These are phyloP conservation scores for Diutina siamensis DNA, from an alignment of 1,139 yeast genomes.

Conservation along the genomic window DNA sequence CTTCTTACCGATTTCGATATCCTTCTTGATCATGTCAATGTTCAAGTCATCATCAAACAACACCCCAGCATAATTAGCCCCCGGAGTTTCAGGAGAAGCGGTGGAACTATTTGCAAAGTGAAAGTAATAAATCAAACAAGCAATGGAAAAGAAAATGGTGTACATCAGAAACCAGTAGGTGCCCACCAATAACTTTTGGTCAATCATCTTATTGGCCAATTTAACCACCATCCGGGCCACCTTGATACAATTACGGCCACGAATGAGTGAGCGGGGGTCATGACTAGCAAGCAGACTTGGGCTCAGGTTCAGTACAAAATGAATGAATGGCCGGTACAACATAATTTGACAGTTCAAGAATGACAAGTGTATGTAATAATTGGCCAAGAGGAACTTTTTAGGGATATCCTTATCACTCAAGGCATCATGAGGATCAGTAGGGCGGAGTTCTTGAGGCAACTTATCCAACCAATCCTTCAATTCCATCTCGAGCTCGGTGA, in stretches of 20 bases:
- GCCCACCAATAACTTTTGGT: slow-evolving; percentile 63
- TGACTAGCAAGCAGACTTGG: slow-evolving; percentile 12
- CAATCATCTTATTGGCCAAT: slow-evolving; percentile 73
- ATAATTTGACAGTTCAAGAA: slow-evolving; percentile 78
- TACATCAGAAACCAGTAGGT: slow-evolving; percentile 91
- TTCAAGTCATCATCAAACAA: slow-evolving; percentile 50
- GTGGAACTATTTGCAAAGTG: slow-evolving; percentile 45
- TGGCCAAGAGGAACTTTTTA: slow-evolving; percentile 60
- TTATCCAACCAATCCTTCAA: slow-evolving; percentile 65
- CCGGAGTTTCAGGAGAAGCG: slow-evolving; percentile 14
- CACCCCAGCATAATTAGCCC: slow-evolving; percentile 35
- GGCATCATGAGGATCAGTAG: slow-evolving; percentile 44
- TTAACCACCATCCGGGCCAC: slow-evolving; percentile 80
- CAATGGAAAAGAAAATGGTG: slow-evolving; percentile 85
- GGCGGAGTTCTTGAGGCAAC: slow-evolving; percentile 63
- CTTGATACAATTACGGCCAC: slow-evolving; percentile 77
- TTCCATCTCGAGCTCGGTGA: slow-evolving; percentile 62
- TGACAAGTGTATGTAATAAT: slow-evolving; percentile 63
- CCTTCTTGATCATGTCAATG: slow-evolving; percentile 56
- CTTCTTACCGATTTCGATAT: slow-evolving; percentile 72
- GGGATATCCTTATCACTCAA: slow-evolving; percentile 30
- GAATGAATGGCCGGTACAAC: slow-evolving; percentile 84
- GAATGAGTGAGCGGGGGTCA: slow-evolving; percentile 40
- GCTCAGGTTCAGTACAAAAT: slow-evolving; percentile 51
- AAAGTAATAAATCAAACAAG: slow-evolving; percentile 74